These are phyloP conservation scores for Eurotiales sp. DNA, from an alignment of 2,329 filamentous ascomycete species.

Conservation along the genomic window DNA sequence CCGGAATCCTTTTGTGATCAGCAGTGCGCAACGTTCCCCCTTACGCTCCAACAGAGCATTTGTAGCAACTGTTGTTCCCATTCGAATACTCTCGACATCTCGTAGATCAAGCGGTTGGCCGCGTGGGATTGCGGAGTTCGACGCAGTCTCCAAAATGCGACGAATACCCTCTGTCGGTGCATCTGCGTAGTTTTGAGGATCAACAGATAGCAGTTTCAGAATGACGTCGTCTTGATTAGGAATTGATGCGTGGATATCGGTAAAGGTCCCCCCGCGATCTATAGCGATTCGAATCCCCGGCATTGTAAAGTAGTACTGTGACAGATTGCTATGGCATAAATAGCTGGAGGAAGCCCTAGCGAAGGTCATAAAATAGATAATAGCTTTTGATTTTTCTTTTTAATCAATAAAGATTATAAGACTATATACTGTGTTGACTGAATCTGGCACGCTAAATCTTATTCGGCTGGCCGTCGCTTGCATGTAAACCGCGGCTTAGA, in stretches of 20 bases:
- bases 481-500: too few relatives aligned
- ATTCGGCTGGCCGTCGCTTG: too few relatives aligned
- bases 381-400: too few relatives aligned
- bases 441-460: too few relatives aligned
- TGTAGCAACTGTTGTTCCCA: conserved; percentile 69
- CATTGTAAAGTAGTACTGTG: too few relatives aligned
- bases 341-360: background rate
- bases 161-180: background rate
- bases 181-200: background rate
- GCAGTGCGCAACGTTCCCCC: conserved; percentile 78
- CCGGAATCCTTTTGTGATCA: conserved; percentile 57
- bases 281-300: background rate
- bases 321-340: background rate
- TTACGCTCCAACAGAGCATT: conserved; percentile 87
- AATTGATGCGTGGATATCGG: conserved; percentile 3
- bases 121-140: background rate
- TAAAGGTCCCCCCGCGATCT: conserved; percentile 5
- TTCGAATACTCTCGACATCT: conserved; percentile 35
- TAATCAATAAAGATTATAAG: too few relatives aligned
- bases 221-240: background rate
- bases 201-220: background rate
- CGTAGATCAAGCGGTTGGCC: conserved; percentile 23
- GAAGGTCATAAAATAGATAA: too few relatives aligned
- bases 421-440: too few relatives aligned
- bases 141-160: background rate